A percentile compares a stretch with the other conserved stretches of the same genome.
These are phyloP conservation scores for Trichoderma asperellum DNA, from an alignment of 2,329 filamentous ascomycete genomes.

Conservation along the genomic window DNA sequence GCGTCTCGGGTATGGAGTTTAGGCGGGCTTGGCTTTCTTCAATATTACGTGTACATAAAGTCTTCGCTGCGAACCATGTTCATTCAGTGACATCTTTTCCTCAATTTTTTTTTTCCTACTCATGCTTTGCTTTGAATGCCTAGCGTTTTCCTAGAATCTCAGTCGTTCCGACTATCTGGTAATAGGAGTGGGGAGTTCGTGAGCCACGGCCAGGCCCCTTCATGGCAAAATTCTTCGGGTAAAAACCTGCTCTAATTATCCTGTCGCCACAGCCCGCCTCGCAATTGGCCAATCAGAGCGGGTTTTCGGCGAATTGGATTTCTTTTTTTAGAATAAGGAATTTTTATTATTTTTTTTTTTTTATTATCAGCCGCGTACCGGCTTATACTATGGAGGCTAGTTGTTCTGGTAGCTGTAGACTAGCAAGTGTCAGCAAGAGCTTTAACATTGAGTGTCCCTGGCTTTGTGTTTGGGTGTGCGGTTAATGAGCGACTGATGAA, in stretches of 20 bases:
- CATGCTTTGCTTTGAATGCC: background rate
- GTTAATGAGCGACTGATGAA: background rate
- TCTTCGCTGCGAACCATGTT: background rate
- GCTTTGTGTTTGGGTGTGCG: background rate
- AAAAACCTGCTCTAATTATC: slow-evolving; percentile 19
- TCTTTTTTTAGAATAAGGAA: background rate
- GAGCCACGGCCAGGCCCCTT: background rate
- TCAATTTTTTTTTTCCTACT: background rate
- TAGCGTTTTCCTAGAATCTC: background rate
- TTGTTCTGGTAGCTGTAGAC: background rate
- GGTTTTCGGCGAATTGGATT: background rate
- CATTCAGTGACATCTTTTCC: background rate
- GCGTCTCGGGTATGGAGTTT: slow-evolving; percentile 11
- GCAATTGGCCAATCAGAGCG: slow-evolving; percentile 20
- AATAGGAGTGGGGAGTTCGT: background rate
- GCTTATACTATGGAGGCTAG: background rate
- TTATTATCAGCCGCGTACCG: background rate
- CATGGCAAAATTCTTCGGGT: slow-evolving; percentile 14
- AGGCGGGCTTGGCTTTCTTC: background rate
- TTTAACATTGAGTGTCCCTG: background rate
- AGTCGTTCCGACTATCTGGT: background rate
- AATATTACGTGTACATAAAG: background rate
- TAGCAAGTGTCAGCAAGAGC: background rate
- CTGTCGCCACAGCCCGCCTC: background rate
- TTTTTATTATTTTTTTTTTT: background rate